Base-by-base conservation (phyloP, 352 stramenopile genomes). In the Phytophthora fragariaefolia region DNA sequence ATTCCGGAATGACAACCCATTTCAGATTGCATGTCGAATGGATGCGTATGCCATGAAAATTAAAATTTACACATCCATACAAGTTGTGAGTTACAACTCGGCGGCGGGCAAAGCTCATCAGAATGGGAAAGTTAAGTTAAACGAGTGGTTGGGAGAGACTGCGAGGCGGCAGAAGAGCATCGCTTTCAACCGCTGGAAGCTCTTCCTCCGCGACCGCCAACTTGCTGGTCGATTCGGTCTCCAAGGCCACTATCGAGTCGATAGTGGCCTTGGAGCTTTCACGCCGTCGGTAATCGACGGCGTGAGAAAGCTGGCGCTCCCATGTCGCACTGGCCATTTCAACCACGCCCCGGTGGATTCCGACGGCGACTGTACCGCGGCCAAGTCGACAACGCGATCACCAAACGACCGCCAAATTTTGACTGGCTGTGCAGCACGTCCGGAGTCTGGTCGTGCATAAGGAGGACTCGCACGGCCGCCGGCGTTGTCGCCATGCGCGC, bases 401-500 rank as follows among this genome's bases (percentile, higher is more conserved):
- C 47, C 23, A 27, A 12, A 10, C n/a, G 17, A 56, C 27, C 49
- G 42, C 20, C 27, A 67, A 55, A 47, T 36, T 48, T 66, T 40
- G 36, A 28, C 20, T 54, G 13, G 48, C 13, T 20, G 59, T 40
- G 20, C 45, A 45, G n/a, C 18, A 18, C 6, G 38, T 36, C 6
- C 32, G 56, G 48, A 52, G 50, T 61, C 59, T 67, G 59, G 50
- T 23, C 50, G 59, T 55, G 50, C 59, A 67, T 67, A 67, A 60
- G 36, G 59, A 38, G 59, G n/a, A 2, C 32, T 15, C 50, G 57
- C 17, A 17, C 32, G 18, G 51, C 43, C 51, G 51, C 8, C 22
- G 20, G 26, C 27, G 36, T 26, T 8, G 18, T 61, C 6, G 3
- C 2, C 17, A 40, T 27, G 24, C 24, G 34, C 50, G 36, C 54